A percentile compares a stretch with the other conserved stretches of the same genome.
Conservation (phyloP, 2,329 filamentous ascomycete species). For the Botrytis pseudocinerea region DNA sequence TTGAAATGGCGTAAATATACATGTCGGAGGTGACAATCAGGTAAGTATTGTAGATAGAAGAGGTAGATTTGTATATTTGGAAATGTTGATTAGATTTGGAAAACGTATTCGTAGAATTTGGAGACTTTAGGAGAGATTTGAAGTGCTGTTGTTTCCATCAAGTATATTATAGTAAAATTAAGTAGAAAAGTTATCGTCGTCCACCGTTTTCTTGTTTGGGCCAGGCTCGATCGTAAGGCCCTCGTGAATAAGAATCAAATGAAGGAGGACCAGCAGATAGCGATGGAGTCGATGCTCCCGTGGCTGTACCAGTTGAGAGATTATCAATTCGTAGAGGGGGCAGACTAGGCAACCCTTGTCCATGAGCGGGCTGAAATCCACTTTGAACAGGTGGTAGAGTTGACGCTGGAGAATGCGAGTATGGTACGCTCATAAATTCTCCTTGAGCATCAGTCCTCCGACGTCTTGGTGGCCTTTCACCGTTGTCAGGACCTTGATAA, state of each 20-base stretch:
- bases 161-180: background rate
- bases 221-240: slow-evolving; percentile 36
- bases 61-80: slow-evolving; percentile 1
- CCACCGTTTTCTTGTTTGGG: slow-evolving; percentile 32
- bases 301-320: slow-evolving; percentile 26
- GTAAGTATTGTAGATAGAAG: background rate
- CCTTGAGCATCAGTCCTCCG: slow-evolving; percentile 39
- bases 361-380: slow-evolving; percentile 27
- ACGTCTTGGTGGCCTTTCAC: slow-evolving; percentile 38
- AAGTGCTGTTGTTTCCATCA: slow-evolving; percentile 23
- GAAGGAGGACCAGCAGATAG: slow-evolving; percentile 30
- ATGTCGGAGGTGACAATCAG: slow-evolving; percentile 27
- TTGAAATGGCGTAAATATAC: slow-evolving; percentile 36
- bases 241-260: slow-evolving; percentile 35
- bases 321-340: slow-evolving; percentile 40
- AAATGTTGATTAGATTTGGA: background rate
- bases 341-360: slow-evolving; percentile 32
- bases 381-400: slow-evolving; percentile 36
- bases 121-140: slow-evolving; percentile 3
- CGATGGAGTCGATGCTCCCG: slow-evolving; percentile 26
- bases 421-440: slow-evolving; percentile 36
- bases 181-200: slow-evolving; percentile 23
- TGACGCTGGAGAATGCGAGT: slow-evolving; percentile 36
- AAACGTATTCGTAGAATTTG: slow-evolving; percentile 12
- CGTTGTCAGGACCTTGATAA: slow-evolving; percentile 29